Evolutionary conservation across 2,329 filamentous ascomycete species (phyloP), one percentile per base, ranked within the genome.

Genomic region (Cladophialophora psammophila): DNA sequence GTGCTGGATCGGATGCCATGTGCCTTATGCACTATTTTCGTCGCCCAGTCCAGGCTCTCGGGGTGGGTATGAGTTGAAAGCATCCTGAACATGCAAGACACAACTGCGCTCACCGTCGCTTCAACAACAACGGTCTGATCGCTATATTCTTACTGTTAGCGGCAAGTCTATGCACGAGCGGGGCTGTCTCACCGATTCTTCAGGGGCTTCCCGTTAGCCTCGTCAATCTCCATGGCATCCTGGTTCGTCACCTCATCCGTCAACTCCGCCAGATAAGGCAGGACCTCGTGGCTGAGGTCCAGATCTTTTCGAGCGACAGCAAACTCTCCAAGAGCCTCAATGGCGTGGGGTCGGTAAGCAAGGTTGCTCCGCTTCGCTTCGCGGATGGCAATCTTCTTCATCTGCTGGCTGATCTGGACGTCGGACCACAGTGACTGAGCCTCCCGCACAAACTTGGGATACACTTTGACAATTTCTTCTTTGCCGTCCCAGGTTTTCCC

Each of bases 401-500:
- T 88, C 72, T 90, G 85, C 8, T 86, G 83, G 10, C 86, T 85
- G 31, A 91, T 79, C 5, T 78, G 77, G 55, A 82, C 79, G 82
- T 88, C 89, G 45, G 77, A 74, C 81, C 85, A 88, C 35, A 92
- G 81, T 7, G 78, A 78, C 70, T 84, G 85, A 0, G 86, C 87
- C 69, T 89, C 87, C 73, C 87, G 85, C 0, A 91, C 88, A 73
- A 98, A 95, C 65, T 88, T 86, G 3, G 93, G 90, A 77, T 95
- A 93, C 5, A 91, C 90, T 52, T 88, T 85, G 2, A 98, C 83
- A 36, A 99, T 87, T 72, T 88, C 89, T 79, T 97, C 93, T 76
- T 99, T 99, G 26, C 93, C 93, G 0, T 91, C 86, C 84, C 97
- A 99, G 0, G 94, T 97, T 83, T 97, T 98, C 12, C 96, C 88